phyloP scores from a whole-genome alignment of 305 asterid species.

The Striga hermonthica region DNA sequence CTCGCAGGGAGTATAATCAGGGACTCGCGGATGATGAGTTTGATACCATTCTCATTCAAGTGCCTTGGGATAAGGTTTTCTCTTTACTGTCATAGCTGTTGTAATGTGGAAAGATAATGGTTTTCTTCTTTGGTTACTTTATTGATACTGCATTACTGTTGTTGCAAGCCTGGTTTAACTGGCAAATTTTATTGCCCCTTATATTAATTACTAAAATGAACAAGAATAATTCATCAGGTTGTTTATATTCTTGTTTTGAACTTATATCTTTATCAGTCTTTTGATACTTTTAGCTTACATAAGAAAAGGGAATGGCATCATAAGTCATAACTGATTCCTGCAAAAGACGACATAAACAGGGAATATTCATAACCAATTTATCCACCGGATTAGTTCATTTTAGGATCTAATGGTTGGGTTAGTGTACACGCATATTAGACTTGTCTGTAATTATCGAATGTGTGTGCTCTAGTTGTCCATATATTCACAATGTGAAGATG shows the following conservation, averaged over 20 bases:
- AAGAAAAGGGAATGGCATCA: background rate
- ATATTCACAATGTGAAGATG: background rate
- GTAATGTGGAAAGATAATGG: background rate
- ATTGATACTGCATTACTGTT: background rate
- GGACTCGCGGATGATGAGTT: constrained; percentile 74
- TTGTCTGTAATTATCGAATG: background rate
- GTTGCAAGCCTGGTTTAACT: too few species aligned
- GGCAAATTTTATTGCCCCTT: too few species aligned
- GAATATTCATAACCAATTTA: too few species aligned
- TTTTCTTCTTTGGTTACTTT: background rate
- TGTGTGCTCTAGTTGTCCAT: constrained; percentile 6
- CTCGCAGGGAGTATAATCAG: constrained; percentile 83
- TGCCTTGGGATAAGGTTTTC: constrained; percentile 92
- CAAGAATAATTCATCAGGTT: too few species aligned
- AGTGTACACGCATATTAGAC: background rate
- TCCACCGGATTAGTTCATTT: background rate
- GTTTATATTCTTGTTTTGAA: too few species aligned
- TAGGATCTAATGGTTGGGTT: constrained; percentile 18
- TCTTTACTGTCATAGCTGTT: constrained; percentile 2
- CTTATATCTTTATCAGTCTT: too few species aligned
- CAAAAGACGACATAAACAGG: too few species aligned
- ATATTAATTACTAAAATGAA: too few species aligned
- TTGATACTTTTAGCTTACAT: too few species aligned
- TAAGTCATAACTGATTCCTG: background rate
- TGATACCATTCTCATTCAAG: constrained; percentile 69